These are phyloP conservation scores for Kluyveromyces starmeri DNA, from an alignment of 805 yeast species.

Conservation along the genomic window DNA sequence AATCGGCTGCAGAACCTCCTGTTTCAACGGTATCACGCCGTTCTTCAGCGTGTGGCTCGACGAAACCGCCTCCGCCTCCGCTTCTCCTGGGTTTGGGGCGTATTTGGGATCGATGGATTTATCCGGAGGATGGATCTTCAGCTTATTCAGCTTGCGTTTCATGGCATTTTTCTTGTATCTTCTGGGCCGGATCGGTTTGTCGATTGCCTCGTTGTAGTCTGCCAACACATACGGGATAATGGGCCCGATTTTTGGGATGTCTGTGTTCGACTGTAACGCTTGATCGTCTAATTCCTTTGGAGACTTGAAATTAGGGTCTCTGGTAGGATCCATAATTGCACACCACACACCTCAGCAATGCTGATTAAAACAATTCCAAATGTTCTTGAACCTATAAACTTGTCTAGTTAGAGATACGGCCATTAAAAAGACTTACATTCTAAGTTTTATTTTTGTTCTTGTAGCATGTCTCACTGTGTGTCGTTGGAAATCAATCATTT, in stretches of 20 bases:
- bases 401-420: too few relatives aligned
- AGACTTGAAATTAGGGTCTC: slow-evolving; percentile 84
- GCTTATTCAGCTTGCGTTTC: slow-evolving; percentile 11
- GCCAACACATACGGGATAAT: slow-evolving; percentile 74
- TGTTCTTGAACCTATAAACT: too few relatives aligned
- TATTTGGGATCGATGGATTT: too few relatives aligned
- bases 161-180: slow-evolving; percentile 23
- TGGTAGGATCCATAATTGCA: slow-evolving; percentile 87
- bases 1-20: slow-evolving; percentile 50
- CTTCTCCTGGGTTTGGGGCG: slow-evolving; percentile 5
- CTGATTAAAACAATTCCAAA: too few relatives aligned
- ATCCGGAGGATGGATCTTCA: slow-evolving; percentile 11
- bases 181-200: slow-evolving; percentile 56
- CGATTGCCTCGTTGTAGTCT: slow-evolving; percentile 60
- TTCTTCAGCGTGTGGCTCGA: slow-evolving; percentile 9
- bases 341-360: too few relatives aligned
- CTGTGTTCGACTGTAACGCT: slow-evolving; percentile 53
- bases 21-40: slow-evolving; percentile 41
- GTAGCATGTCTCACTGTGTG: too few relatives aligned
- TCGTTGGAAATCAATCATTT: too few relatives aligned
- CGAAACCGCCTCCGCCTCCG: slow-evolving; percentile 6
- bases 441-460: too few relatives aligned
- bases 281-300: slow-evolving; percentile 61
- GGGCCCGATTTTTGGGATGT: slow-evolving; percentile 67
- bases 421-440: too few relatives aligned